phyloP scores from a whole-genome alignment of 805 yeast species.

The Cyberlindnera samutprakarnensis region DNA sequence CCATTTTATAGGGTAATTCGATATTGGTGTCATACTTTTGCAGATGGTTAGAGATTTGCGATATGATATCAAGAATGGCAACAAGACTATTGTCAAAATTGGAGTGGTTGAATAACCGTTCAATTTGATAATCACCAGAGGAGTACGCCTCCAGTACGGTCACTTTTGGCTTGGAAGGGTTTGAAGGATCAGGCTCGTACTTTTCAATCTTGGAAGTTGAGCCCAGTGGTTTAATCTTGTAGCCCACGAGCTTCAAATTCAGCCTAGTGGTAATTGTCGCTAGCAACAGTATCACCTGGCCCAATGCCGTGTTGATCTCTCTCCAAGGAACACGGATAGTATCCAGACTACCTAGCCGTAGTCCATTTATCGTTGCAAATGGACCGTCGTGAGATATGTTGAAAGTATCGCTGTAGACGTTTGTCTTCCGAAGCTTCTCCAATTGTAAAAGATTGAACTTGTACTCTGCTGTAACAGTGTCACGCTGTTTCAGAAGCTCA shows the following conservation, averaged over 20 bases:
- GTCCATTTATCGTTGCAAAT: slow-evolving; percentile 82
- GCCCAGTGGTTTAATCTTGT: slow-evolving; percentile 73
- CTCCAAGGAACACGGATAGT: slow-evolving; percentile 71
- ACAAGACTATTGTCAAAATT: slow-evolving; percentile 77
- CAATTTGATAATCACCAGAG: slow-evolving; percentile 65
- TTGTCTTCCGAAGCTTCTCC: slow-evolving; percentile 64
- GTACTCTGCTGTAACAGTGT: slow-evolving; percentile 55
- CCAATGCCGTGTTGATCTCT: slow-evolving; percentile 87
- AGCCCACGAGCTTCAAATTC: slow-evolving; percentile 46
- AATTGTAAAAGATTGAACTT: slow-evolving; percentile 56
- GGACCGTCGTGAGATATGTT: slow-evolving; percentile 77
- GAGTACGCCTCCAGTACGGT: slow-evolving; percentile 42
- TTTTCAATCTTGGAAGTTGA: slow-evolving; percentile 73
- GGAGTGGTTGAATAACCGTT: slow-evolving; percentile 64
- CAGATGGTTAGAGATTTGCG: slow-evolving; percentile 23
- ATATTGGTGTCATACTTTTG: slow-evolving; percentile 42
- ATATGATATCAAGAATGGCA: slow-evolving; percentile 58
- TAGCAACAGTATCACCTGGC: slow-evolving; percentile 68
- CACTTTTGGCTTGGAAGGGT: slow-evolving; percentile 26
- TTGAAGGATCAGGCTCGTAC: slow-evolving; percentile 29
- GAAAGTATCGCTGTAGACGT: slow-evolving; percentile 79
- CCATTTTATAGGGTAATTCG: slow-evolving; percentile 69
- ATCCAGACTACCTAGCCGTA: slow-evolving; percentile 66
- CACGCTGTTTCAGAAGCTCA: slow-evolving; percentile 45
- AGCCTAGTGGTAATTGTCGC: slow-evolving; percentile 56